Conservation (phyloP, 2,329 filamentous ascomycete genomes). For the Fusarium albosuccineum region DNA sequence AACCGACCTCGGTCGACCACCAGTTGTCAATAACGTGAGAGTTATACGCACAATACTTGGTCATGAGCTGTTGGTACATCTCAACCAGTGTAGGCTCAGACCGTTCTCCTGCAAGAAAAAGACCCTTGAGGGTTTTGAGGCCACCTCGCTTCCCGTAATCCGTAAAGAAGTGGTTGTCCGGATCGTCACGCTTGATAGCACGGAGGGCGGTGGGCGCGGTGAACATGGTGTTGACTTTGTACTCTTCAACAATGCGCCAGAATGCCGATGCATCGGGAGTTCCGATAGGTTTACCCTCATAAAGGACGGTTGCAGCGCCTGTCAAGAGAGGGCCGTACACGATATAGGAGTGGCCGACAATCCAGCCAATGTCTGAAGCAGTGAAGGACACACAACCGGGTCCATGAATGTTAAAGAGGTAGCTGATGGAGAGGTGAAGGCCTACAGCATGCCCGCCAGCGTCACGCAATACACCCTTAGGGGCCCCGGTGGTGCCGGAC, state of each 20-base stretch:
- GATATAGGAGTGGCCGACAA: slow-evolving; percentile 78
- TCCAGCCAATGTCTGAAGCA: slow-evolving; percentile 92
- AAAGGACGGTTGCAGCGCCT: slow-evolving; percentile 87
- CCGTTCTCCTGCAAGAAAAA: slow-evolving; percentile 91
- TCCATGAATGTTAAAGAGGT: slow-evolving; percentile 84
- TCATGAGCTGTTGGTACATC: slow-evolving; percentile 82
- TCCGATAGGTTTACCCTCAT: slow-evolving; percentile 93
- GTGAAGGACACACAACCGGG: slow-evolving; percentile 82
- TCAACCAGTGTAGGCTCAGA: slow-evolving; percentile 88
- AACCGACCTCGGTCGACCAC: slow-evolving; percentile 72
- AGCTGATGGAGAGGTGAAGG: slow-evolving; percentile 83
- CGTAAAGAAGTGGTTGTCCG: slow-evolving; percentile 75
- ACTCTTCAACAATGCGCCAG: slow-evolving; percentile 87
- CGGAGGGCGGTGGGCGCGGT: slow-evolving; percentile 90
- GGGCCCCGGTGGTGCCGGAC: slow-evolving; percentile 83
- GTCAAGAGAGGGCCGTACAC: slow-evolving; percentile 88
- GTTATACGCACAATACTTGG: slow-evolving; percentile 72
- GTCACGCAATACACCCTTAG: slow-evolving; percentile 86
- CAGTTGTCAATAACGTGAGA: slow-evolving; percentile 71
- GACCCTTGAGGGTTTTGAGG: slow-evolving; percentile 75
- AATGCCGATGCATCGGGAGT: slow-evolving; percentile 90
- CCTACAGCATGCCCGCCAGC: slow-evolving; percentile 91
- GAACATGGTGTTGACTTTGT: slow-evolving; percentile 86
- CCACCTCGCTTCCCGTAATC: slow-evolving; percentile 75
- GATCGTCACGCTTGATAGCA: slow-evolving; percentile 88